phyloP scores from a whole-genome alignment of 2,329 filamentous ascomycete genomes.

The Samsoniella hepiali region DNA sequence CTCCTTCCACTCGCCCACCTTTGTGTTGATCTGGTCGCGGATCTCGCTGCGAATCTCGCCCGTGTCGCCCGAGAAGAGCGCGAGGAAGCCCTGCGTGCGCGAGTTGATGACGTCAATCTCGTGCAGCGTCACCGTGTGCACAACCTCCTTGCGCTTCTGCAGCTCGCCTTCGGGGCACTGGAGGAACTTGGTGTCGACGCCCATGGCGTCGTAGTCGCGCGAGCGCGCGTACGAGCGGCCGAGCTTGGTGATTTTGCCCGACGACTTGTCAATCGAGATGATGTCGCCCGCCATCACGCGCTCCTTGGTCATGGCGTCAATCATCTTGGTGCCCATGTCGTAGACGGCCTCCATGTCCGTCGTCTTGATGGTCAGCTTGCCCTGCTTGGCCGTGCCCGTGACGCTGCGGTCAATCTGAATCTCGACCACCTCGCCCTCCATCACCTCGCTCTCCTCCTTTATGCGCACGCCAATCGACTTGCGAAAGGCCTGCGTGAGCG shows the following conservation, averaged over 20 bases:
- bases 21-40: conserved; percentile 97
- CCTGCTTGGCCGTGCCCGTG: conserved; percentile 94
- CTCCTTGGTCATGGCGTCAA: conserved; percentile 99
- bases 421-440: conserved; percentile 97
- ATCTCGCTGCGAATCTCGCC: conserved; percentile 97
- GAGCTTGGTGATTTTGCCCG: conserved; percentile 95
- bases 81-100: conserved; percentile 94
- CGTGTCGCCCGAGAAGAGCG: conserved; percentile 95
- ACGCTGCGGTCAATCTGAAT: conserved; percentile 98
- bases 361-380: conserved; percentile 98
- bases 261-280: conserved; percentile 97
- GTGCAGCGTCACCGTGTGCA: conserved; percentile 94
- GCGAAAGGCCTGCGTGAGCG: conserved; percentile 95
- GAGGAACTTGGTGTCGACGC: conserved; percentile 95
- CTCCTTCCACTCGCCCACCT: conserved; percentile 98
- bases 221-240: conserved; percentile 92
- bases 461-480: conserved; percentile 98
- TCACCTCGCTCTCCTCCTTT: conserved; percentile 98
- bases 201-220: conserved; percentile 98
- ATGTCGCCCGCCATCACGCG: conserved; percentile 98
- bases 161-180: conserved; percentile 97
- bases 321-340: conserved; percentile 99
- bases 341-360: conserved; percentile 99
- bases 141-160: conserved; percentile 93
- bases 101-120: conserved; percentile 99